Conservation (phyloP, 345 rosid species). For the Erucastrum elatum region DNA sequence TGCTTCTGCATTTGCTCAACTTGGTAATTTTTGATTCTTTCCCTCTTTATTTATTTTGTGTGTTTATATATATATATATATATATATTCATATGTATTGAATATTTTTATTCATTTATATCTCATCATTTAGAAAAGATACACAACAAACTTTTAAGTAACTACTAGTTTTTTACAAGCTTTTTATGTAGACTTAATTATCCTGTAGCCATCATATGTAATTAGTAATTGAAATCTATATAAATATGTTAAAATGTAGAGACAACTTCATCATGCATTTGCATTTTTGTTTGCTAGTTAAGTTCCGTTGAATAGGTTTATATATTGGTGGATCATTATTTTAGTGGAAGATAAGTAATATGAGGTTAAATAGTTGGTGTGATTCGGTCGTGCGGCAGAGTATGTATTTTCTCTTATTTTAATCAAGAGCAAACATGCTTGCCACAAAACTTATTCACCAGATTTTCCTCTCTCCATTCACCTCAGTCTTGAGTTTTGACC, state of each 20-base stretch:
- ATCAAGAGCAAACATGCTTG: neutral
- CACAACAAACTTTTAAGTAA: neutral
- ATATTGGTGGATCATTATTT: neutral
- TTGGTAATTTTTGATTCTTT: conserved; percentile 38
- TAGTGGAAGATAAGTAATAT: neutral
- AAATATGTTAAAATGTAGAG: neutral
- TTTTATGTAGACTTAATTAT: neutral
- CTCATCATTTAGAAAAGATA: no score
- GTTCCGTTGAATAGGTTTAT: neutral
- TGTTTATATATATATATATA: no score
- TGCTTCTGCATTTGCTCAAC: neutral
- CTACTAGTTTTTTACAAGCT: no score
- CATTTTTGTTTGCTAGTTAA: neutral
- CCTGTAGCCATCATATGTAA: neutral
- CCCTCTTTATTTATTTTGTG: neutral
- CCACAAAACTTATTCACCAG: conserved; percentile 9
- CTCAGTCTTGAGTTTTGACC: neutral
- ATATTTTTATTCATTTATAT: neutral
- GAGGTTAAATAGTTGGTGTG: conserved; percentile 32
- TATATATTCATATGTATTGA: neutral
- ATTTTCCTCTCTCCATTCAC: neutral
- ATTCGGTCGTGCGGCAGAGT: conserved; percentile 31
- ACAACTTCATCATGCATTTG: neutral
- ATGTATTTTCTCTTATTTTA: no score
- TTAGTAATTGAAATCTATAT: neutral